Evolutionary conservation across 805 yeast species (phyloP), one percentile per base, ranked within the genome.

Genomic region (Zygosaccharomyces pseudorouxii): DNA sequence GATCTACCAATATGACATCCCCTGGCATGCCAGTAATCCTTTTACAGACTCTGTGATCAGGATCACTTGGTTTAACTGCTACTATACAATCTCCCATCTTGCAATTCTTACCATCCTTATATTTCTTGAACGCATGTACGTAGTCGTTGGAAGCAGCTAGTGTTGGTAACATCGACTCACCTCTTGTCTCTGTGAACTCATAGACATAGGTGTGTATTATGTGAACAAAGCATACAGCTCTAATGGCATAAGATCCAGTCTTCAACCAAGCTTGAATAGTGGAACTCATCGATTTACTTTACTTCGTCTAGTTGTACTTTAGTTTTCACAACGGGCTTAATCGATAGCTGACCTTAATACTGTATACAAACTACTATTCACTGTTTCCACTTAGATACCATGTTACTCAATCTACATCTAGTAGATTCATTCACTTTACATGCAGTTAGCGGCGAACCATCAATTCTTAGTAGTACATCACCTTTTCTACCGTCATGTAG

Each of bases 21-120:
- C 98, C 98, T 0, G 97, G 95, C 95, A 92, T 84, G 0, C 98
- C 99, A 0, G 96, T 84, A 19, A 93, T 82, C 48, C 99, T 74
- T 60, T 93, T 93, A 62, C 99, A 93, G 2, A 93, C 95, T 48
- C 95, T 71, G 58, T 82, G 86, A 16, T 76, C 74, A 0, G 96
- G 95, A 55, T 86, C 90, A 2, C 95, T 86, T 1, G 99, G 99
- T 64, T 93, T 93, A 27, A 78, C 69, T 2, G 95, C 90, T 31
- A 92, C 93, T 2, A 93, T 78, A 47, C 92, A 77, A 62, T 93
- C 99, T 0, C 99, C 99, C 55, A 84, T 78, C 38, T 75, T 65
- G 4, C 89, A 63, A n/a, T 74, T 73, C 48, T 84, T 71, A 0
- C 96, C 97, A 42, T 74, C 67, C 45, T 80, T 73, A 62, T 78